These are phyloP conservation scores for Lindgomyces ingoldianus DNA, from an alignment of 495 filamentous ascomycete genomes.

Conservation along the genomic window DNA sequence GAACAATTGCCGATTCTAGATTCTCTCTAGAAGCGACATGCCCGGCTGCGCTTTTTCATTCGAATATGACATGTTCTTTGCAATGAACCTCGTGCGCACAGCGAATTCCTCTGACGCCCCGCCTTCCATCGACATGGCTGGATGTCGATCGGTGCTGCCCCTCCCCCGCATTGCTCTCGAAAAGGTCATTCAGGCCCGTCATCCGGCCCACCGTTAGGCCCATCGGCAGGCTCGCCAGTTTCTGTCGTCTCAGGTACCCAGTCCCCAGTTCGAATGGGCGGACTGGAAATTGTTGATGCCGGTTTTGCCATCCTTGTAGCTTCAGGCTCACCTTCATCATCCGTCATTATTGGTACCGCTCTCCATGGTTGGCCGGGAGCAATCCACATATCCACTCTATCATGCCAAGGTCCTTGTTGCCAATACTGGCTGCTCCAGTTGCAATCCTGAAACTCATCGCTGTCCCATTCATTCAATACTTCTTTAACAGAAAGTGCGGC, in stretches of 20 bases:
- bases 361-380: background rate
- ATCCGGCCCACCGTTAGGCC: too few species aligned
- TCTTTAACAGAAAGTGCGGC: background rate
- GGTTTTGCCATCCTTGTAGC: background rate
- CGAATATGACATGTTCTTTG: slow-evolving; percentile 72
- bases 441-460: background rate
- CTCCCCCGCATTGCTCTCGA: too few species aligned
- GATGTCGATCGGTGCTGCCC: too few species aligned
- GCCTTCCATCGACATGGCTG: slow-evolving; percentile 56
- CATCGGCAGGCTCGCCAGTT: background rate
- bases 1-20: slow-evolving; percentile 79
- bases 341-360: background rate
- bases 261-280: background rate
- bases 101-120: slow-evolving; percentile 58
- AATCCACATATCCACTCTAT: slow-evolving; percentile 2
- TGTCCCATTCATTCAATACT: background rate
- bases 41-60: slow-evolving; percentile 57
- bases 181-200: too few species aligned
- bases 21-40: slow-evolving; percentile 56
- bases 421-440: background rate
- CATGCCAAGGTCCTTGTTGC: background rate
- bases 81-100: slow-evolving; percentile 62
- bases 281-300: background rate
- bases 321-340: background rate
- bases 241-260: background rate